Evolutionary conservation across 73 alveolate genomes (phyloP), one percentile per base, ranked within the genome.

Genomic region (Uronychia setigera): DNA sequence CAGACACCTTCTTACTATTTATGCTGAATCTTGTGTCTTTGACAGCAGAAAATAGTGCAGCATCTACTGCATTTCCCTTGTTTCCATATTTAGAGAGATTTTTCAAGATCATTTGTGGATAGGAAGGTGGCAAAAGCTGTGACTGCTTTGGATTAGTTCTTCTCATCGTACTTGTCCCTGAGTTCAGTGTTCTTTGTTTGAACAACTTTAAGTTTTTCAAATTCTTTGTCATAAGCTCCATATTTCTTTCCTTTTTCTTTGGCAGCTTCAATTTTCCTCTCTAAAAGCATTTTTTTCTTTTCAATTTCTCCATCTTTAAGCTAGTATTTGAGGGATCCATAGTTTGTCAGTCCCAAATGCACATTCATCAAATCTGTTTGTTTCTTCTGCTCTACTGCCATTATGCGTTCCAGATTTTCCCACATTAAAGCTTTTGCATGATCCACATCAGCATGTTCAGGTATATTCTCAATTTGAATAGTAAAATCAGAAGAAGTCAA

Each of bases 401-500:
- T 31, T 35, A 85, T 80, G 19, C 27, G 14, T 59, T 88, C 94
- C 29, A 88, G 11, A n/a, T 82, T 27, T 26, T 59, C 28, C 88
- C 87, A 88, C 31, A 88, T 74, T 30, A 78, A 59, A 25, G 83
- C 76, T 79, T 88, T 88, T 1, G 82, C 84, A 1, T 74, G 58
- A 29, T 58, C 76, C 1, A 82, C 59, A 28, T 81, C 46, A 26
- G 29, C 78, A 33, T 88, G 94, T 27, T 29, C 67, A 0, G 94
- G 94, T n/a, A 88, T 28, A 34, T 77, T 57, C 35, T 57, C 57
- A 11, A 88, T 34, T 58, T 88, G 60, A 32, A 82, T 80, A 29
- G 94, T 74, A 32, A 88, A 88, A 32, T 88, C 94, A 1, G 79
- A 29, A 13, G 91, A 87, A 32, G 84, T 59, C 25, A 88, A 32